These are phyloP conservation scores for Geotrichum siamense DNA, from an alignment of 1,139 yeast species.

Conservation along the genomic window DNA sequence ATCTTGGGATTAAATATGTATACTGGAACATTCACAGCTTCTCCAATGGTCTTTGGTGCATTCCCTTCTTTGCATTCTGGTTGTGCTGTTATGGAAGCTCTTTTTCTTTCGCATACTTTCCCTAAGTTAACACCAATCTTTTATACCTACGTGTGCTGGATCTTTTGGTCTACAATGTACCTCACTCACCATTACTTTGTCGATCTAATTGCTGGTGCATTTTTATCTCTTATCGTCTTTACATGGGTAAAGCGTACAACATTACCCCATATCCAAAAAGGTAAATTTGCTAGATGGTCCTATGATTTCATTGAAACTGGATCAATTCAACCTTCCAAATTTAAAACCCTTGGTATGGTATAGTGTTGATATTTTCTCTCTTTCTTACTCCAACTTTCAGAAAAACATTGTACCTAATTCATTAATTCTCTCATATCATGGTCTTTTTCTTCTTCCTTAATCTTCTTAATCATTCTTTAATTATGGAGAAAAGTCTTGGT, in stretches of 20 bases:
- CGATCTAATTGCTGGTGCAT: conserved; percentile 87
- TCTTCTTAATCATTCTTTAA: too few relatives aligned
- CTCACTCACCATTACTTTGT: conserved; percentile 92
- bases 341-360: too few relatives aligned
- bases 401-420: too few relatives aligned
- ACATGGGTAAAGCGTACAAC: conserved; percentile 63
- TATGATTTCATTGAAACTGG: conserved; percentile 44
- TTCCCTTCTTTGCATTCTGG: conserved; percentile 95
- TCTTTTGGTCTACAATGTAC: conserved; percentile 99
- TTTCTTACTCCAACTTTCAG: too few relatives aligned
- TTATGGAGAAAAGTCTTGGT: too few relatives aligned
- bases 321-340: conserved; percentile 27
- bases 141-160: conserved; percentile 74
- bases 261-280: conserved; percentile 60
- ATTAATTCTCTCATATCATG: too few relatives aligned
- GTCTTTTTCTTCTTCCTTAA: too few relatives aligned
- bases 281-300: conserved; percentile 79
- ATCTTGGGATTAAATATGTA: conserved; percentile 78
- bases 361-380: conserved; percentile 31
- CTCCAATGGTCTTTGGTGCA: conserved; percentile 96
- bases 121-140: conserved; percentile 61
- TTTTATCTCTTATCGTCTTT: conserved; percentile 63
- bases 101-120: conserved; percentile 74
- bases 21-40: conserved; percentile 74
- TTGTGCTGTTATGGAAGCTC: conserved; percentile 86